A percentile compares a stretch with the other conserved stretches of the same genome.
phyloP scores from a whole-genome alignment of 352 stramenopile genomes.

The Globisporangium sylvaticum region DNA sequence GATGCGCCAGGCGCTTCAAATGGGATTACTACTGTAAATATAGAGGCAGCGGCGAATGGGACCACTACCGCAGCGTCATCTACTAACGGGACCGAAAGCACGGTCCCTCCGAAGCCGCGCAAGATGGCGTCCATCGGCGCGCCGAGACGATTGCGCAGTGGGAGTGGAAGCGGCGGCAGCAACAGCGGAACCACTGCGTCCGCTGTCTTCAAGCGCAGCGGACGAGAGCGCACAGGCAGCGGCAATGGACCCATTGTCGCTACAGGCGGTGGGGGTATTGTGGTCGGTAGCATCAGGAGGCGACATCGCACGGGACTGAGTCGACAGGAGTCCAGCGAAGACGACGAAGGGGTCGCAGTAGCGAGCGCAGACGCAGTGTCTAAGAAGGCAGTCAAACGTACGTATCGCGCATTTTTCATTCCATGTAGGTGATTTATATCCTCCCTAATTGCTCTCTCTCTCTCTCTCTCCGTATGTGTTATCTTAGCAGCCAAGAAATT shows the following conservation, averaged over 20 bases:
- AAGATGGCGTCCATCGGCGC: slow-evolving; percentile 18
- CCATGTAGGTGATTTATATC: not conserved
- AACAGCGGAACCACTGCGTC: slow-evolving; percentile 15
- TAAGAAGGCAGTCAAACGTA: slow-evolving; percentile 15
- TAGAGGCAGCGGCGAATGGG: not conserved
- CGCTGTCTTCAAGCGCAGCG: slow-evolving; percentile 17
- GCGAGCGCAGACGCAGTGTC: not conserved
- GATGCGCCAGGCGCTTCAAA: not conserved
- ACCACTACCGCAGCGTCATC: not conserved
- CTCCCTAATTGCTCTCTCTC: not conserved
- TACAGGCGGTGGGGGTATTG: slow-evolving; percentile 8
- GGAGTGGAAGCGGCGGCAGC: slow-evolving; percentile 49
- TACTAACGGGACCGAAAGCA: not conserved
- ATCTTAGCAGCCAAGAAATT: slow-evolving; percentile 24
- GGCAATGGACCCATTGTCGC: slow-evolving; percentile 13
- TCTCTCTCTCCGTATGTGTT: not conserved
- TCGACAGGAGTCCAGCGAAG: slow-evolving; percentile 30
- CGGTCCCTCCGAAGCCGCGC: slow-evolving; percentile 35
- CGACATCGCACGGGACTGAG: slow-evolving; percentile 8
- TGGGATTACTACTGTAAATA: not conserved
- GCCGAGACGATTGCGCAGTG: slow-evolving; percentile 45
- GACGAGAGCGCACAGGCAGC: slow-evolving; percentile 23
- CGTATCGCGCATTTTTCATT: not conserved
- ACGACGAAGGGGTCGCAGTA: slow-evolving; percentile 18
- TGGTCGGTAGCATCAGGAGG: slow-evolving; percentile 9